Evolutionary conservation across 2,329 filamentous ascomycete genomes (phyloP).

Genomic region (Colletotrichum sp.): DNA sequence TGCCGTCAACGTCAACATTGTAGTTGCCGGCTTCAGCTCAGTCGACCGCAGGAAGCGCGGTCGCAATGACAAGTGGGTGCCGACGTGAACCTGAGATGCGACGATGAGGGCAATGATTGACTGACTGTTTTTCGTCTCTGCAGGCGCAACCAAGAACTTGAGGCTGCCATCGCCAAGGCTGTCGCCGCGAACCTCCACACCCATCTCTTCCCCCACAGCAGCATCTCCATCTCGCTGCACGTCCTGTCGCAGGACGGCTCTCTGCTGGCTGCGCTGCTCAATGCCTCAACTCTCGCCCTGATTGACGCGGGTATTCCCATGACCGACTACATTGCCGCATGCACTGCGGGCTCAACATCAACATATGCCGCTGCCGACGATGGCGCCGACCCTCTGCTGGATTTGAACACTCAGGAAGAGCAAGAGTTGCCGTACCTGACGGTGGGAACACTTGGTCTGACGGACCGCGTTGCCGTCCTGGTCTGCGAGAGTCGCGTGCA

Average conservation of each 20-base stretch:
- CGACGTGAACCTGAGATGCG: not conserved
- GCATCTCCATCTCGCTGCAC: constrained; percentile 83
- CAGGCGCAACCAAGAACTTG: constrained; percentile 82
- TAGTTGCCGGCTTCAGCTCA: constrained; percentile 85
- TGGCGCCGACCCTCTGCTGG: constrained; percentile 76
- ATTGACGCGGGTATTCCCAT: constrained; percentile 96
- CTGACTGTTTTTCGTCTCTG: not conserved
- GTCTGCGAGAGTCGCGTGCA: constrained; percentile 91
- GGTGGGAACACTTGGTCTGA: constrained; percentile 77
- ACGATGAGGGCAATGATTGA: not conserved
- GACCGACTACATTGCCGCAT: constrained; percentile 88
- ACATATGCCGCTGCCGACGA: constrained; percentile 70
- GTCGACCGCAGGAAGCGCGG: constrained; percentile 82
- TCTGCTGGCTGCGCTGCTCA: constrained; percentile 86
- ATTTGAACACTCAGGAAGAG: constrained; percentile 81
- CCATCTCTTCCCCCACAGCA: constrained; percentile 86
- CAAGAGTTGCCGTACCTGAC: constrained; percentile 89
- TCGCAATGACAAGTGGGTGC: constrained; percentile 76
- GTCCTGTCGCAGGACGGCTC: constrained; percentile 91
- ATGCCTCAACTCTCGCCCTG: constrained; percentile 88
- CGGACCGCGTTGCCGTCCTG: constrained; percentile 78
- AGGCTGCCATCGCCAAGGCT: constrained; percentile 77
- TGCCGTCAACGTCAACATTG: constrained; percentile 80
- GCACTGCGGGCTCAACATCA: constrained; percentile 82
- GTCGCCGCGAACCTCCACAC: constrained; percentile 82